phyloP scores from a whole-genome alignment of 192 early-diverging fungal species.

The Rhizophlyctis rosea region DNA sequence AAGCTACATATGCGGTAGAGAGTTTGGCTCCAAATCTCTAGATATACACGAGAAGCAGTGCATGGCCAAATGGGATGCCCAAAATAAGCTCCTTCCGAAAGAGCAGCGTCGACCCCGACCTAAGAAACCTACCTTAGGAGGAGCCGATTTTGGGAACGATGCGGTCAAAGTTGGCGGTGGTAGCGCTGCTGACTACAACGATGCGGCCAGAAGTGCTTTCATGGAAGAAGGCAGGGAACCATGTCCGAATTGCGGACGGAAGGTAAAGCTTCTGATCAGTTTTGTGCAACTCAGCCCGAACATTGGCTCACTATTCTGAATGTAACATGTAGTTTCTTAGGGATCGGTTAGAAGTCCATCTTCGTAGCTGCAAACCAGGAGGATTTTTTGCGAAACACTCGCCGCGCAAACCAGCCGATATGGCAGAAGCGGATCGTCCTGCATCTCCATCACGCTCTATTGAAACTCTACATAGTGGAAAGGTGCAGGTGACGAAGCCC shows the following conservation, averaged over 20 bases:
- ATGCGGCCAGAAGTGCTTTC: slow-evolving; percentile 24
- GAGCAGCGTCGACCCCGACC: slow-evolving; percentile 26
- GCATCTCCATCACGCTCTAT: slow-evolving; percentile 1
- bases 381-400: slow-evolving; percentile 28
- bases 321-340: slow-evolving; percentile 18
- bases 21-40: slow-evolving; percentile 11
- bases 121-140: slow-evolving; percentile 2
- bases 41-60: slow-evolving; percentile 27
- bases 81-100: slow-evolving; percentile 13
- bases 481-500: slow-evolving; percentile 10
- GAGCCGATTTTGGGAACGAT: slow-evolving; percentile 12
- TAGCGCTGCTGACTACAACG: slow-evolving; percentile 18
- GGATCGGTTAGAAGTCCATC: slow-evolving; percentile 26
- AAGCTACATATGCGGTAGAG: not conserved
- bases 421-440: not conserved
- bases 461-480: slow-evolving; percentile 8
- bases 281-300: not conserved
- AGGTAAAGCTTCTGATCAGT: not conserved
- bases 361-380: slow-evolving; percentile 24
- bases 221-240: slow-evolving; percentile 26
- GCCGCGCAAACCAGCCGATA: slow-evolving; percentile 1
- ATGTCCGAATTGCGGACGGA: slow-evolving; percentile 25
- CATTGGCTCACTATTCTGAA: not conserved
- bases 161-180: not conserved
- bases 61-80: slow-evolving; percentile 23